Percentiles rank a stretch among this genome's conserved stretches.
phyloP scores from a whole-genome alignment of 805 yeast species.

The Yarrowia phangngaensis region DNA sequence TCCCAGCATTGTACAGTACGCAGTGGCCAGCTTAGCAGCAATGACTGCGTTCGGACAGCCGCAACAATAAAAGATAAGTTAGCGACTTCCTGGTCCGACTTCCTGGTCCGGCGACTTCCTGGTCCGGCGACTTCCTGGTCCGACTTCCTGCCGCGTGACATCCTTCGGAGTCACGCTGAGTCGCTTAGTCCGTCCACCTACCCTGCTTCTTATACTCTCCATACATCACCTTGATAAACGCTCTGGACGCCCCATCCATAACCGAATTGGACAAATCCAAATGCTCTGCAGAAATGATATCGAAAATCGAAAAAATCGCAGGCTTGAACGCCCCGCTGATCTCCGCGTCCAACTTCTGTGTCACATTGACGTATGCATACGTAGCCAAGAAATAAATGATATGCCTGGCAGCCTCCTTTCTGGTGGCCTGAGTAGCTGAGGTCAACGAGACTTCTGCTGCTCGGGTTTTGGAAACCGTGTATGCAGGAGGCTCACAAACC shows the following conservation, averaged over 20 bases:
- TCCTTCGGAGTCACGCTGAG: no score
- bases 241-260: constrained; percentile 65
- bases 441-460: constrained; percentile 49
- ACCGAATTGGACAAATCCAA: constrained; percentile 57
- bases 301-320: constrained; percentile 63
- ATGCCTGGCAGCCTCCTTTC: constrained; percentile 56
- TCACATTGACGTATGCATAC: constrained; percentile 55
- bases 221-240: constrained; percentile 62
- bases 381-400: constrained; percentile 56
- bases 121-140: no score
- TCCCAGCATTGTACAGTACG: no score
- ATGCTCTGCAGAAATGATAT: constrained; percentile 64
- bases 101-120: no score
- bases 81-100: no score
- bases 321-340: constrained; percentile 50
- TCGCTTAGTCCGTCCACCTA: constrained; percentile 78
- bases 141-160: no score
- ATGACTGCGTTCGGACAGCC: no score
- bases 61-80: no score
- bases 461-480: constrained; percentile 35
- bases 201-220: constrained; percentile 72
- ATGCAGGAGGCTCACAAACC: constrained; percentile 66
- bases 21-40: no score
- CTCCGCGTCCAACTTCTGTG: constrained; percentile 46
- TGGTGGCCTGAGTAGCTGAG: constrained; percentile 52